Percentiles rank a stretch among this genome's conserved stretches.
Conservation (phyloP, 345 rosid genomes). For the thale cress (Arabidopsis thaliana) region DNA sequence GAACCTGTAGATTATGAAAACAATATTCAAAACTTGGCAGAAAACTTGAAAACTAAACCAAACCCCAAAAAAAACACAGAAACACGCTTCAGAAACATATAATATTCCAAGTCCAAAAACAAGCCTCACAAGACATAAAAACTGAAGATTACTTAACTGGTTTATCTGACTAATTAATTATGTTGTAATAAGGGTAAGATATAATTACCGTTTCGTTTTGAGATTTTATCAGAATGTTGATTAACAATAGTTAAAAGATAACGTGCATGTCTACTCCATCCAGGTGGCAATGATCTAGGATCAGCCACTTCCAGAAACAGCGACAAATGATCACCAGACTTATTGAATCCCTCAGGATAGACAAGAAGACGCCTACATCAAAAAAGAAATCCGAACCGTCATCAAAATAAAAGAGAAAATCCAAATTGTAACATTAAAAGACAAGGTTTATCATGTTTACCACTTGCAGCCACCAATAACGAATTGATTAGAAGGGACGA, state of each 20-base stretch:
- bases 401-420: neutral
- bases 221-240: neutral
- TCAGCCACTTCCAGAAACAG: neutral
- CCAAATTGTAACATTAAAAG: neutral
- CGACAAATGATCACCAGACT: neutral
- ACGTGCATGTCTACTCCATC: neutral
- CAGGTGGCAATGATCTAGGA: neutral
- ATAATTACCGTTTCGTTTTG: neutral
- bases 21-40: too few relatives aligned
- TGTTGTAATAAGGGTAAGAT: neutral
- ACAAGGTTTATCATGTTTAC: neutral
- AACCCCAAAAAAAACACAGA: too few relatives aligned
- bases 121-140: neutral
- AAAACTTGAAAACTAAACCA: too few relatives aligned
- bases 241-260: neutral
- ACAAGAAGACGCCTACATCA: slow-evolving; percentile 63
- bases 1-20: neutral
- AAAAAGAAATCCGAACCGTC: slow-evolving; percentile 4
- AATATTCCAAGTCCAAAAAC: neutral
- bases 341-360: slow-evolving; percentile 54
- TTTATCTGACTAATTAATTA: too few relatives aligned
- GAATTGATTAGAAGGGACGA: neutral
- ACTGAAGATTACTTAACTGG: too few relatives aligned
- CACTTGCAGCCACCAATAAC: neutral
- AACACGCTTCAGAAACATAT: too few relatives aligned